Conservation (phyloP, 805 yeast species). For the Candida lessepsii region DNA sequence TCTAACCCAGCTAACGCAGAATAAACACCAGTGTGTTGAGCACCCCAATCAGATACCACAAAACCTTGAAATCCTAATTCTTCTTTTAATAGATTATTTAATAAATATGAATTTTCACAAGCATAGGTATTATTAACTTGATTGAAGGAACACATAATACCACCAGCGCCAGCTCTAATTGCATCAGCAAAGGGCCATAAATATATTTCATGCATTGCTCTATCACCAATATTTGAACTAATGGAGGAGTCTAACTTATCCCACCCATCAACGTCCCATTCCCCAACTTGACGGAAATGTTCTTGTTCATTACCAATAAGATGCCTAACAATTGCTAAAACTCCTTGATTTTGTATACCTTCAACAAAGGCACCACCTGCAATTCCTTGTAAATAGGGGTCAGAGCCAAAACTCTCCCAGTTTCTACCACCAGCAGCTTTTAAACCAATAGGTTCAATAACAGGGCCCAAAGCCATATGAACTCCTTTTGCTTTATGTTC, state of each 20-base stretch:
- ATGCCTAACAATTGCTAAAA: constrained; percentile 56
- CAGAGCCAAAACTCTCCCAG: constrained; percentile 65
- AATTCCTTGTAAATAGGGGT: constrained; percentile 59
- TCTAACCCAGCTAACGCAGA: constrained; percentile 60
- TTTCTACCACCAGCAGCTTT: constrained; percentile 64
- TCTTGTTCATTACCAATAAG: constrained; percentile 65
- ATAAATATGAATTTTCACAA: constrained; percentile 56
- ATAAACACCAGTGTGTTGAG: constrained; percentile 56
- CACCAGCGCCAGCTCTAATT: constrained; percentile 57
- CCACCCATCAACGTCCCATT: constrained; percentile 48
- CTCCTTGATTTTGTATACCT: constrained; percentile 59
- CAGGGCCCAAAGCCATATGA: constrained; percentile 55
- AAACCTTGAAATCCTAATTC: constrained; percentile 68
- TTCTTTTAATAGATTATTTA: constrained; percentile 56
- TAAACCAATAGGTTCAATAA: constrained; percentile 58
- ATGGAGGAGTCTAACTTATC: constrained; percentile 41
- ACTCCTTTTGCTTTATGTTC: constrained; percentile 57
- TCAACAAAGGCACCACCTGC: constrained; percentile 51
- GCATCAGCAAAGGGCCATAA: constrained; percentile 69
- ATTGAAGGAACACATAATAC: constrained; percentile 63
- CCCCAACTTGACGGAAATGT: constrained; percentile 53
- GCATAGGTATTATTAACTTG: constrained; percentile 55
- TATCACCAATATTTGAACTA: constrained; percentile 56
- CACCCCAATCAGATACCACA: constrained; percentile 69
- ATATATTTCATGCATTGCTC: constrained; percentile 60